Percentiles rank a stretch among this genome's conserved stretches.
These are phyloP conservation scores for Podaxis sp. DNA, from an alignment of 768 basidiomycete genomes.

Conservation along the genomic window DNA sequence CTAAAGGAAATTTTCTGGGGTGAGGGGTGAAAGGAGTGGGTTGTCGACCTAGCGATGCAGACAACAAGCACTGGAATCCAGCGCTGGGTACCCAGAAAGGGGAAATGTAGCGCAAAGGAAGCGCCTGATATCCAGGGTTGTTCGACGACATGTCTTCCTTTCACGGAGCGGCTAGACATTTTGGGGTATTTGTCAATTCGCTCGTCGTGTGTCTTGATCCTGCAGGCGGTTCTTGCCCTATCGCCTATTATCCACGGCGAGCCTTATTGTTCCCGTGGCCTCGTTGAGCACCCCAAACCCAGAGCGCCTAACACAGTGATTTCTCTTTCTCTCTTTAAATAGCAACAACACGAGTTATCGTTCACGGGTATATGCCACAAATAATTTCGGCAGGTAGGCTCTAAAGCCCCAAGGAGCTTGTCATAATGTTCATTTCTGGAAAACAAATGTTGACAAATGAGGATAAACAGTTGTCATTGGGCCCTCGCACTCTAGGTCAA, in stretches of 20 bases:
- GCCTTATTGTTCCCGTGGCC: neutral
- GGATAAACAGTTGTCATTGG: neutral
- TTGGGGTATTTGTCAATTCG: slow-evolving; percentile 3
- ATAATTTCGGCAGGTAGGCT: neutral
- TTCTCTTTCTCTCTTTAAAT: no score
- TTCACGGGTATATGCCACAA: neutral
- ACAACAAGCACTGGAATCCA: neutral
- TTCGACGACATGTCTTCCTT: neutral
- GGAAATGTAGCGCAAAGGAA: neutral
- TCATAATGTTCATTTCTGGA: neutral
- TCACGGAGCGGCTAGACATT: slow-evolving; percentile 11
- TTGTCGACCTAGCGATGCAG: neutral
- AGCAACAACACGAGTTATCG: neutral
- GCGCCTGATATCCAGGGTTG: slow-evolving; percentile 10
- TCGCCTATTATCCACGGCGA: neutral
- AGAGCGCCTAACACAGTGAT: no score
- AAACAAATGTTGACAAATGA: neutral
- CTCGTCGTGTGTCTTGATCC: neutral
- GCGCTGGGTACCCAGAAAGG: neutral
- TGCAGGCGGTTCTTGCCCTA: neutral
- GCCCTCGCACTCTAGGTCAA: neutral
- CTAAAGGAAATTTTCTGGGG: neutral
- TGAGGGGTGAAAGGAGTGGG: neutral
- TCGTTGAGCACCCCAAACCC: neutral
- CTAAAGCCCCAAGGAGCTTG: neutral